Evolutionary conservation across 2,329 filamentous ascomycete species (phyloP).

Genomic region (Phialophora verrucosa): DNA sequence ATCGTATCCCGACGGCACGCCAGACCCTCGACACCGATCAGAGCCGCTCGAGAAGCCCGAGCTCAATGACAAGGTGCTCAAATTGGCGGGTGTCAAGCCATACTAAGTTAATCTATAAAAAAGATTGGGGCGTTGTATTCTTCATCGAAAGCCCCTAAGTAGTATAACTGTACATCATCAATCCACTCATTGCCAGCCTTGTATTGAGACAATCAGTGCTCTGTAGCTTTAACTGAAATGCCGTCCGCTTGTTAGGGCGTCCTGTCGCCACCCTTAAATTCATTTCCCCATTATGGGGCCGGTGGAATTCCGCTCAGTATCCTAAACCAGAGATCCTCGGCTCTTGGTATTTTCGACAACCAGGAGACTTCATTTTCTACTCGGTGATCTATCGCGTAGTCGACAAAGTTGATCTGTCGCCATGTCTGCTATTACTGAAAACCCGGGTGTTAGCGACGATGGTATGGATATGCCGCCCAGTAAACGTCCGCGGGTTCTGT

Average conservation of each 20-base stretch:
- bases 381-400: neutral
- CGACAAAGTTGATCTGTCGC: neutral
- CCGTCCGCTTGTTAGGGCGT: too few species aligned
- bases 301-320: neutral
- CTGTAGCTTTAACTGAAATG: too few species aligned
- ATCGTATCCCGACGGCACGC: conserved; percentile 43
- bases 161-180: too few species aligned
- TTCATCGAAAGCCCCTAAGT: neutral
- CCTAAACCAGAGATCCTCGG: neutral
- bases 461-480: conserved; percentile 2
- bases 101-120: neutral
- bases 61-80: conserved; percentile 45
- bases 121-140: too few species aligned
- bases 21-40: conserved; percentile 46
- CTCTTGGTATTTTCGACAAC: neutral
- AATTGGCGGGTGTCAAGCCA: conserved; percentile 39
- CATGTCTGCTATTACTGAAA: conserved; percentile 8
- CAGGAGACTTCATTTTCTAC: neutral
- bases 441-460: conserved; percentile 4
- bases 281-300: too few species aligned
- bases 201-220: too few species aligned
- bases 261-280: neutral
- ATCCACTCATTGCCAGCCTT: too few species aligned
- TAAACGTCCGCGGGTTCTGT: conserved; percentile 23
- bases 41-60: conserved; percentile 50